Evolutionary conservation across 208 protist genomes (phyloP).

Genomic region (Trypanosoma platydactyli): DNA sequence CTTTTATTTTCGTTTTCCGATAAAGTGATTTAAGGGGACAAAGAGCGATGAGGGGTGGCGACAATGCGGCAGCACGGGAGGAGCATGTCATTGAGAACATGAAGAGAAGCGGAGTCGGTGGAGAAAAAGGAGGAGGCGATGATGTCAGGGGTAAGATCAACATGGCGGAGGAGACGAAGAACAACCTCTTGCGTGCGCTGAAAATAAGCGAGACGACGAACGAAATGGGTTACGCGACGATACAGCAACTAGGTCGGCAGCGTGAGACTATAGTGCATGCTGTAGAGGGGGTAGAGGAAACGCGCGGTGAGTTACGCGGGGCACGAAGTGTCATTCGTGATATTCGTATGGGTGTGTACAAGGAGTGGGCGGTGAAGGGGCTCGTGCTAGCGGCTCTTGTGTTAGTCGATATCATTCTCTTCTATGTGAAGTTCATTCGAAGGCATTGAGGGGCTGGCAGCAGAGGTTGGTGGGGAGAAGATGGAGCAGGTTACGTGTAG

Average conservation of each 20-base stretch:
- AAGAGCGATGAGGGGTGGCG: neutral
- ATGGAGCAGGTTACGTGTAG: no score
- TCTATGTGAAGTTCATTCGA: constrained; percentile 68
- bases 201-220: constrained; percentile 62
- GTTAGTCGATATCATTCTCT: constrained; percentile 52
- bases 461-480: no score
- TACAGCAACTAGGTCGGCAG: constrained; percentile 71
- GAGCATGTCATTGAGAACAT: constrained; percentile 48
- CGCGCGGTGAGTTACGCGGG: constrained; percentile 48
- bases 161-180: constrained; percentile 41
- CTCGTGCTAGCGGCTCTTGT: constrained; percentile 49
- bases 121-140: neutral
- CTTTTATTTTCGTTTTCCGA: no score
- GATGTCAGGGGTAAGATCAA: neutral
- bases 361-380: constrained; percentile 75
- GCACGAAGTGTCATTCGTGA: constrained; percentile 57
- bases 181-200: constrained; percentile 67
- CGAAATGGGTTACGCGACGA: constrained; percentile 59
- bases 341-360: constrained; percentile 73
- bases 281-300: constrained; percentile 47
- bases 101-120: constrained; percentile 37
- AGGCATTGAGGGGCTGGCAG: constrained; percentile 10
- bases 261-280: constrained; percentile 65
- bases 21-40: neutral
- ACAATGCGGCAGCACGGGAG: constrained; percentile 13